Evolutionary conservation across 176 grass and related monocot genomes (phyloP).

Genomic region (Thinopyrum elongatum): DNA sequence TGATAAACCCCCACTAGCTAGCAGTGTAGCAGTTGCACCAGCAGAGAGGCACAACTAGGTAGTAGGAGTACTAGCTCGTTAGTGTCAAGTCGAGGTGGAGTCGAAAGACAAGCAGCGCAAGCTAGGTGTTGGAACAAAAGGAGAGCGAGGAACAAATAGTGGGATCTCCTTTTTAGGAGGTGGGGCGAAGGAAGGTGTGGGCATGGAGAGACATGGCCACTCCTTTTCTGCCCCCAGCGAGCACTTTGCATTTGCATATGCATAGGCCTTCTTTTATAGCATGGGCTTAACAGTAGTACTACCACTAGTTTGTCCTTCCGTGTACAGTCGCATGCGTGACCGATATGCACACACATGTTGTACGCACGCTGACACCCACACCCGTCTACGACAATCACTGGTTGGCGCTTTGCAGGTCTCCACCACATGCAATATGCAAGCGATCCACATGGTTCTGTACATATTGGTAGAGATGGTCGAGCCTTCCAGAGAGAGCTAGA

Average conservation of each 20-base stretch:
- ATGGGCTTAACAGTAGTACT: slow-evolving; percentile 30
- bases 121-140: slow-evolving; percentile 52
- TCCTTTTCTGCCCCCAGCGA: slow-evolving; percentile 34
- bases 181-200: slow-evolving; percentile 5
- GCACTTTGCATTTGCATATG: slow-evolving; percentile 18
- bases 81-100: slow-evolving; percentile 23
- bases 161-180: slow-evolving; percentile 91
- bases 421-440: neutral
- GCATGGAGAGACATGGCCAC: slow-evolving; percentile 36
- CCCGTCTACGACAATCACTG: neutral
- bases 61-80: neutral
- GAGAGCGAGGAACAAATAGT: slow-evolving; percentile 42
- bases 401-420: neutral
- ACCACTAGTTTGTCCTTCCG: slow-evolving; percentile 28
- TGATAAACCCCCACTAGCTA: slow-evolving; percentile 1
- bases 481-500: neutral
- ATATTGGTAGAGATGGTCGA: neutral
- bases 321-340: slow-evolving; percentile 19
- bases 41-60: slow-evolving; percentile 5
- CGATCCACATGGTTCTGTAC: neutral
- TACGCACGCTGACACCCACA: neutral
- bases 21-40: neutral
- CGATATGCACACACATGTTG: neutral
- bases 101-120: slow-evolving; percentile 13
- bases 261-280: slow-evolving; percentile 32